Evolutionary conservation across 2,329 filamentous ascomycete species (phyloP), one percentile per base, ranked within the genome.

Genomic region (Orbilia oligospora): DNA sequence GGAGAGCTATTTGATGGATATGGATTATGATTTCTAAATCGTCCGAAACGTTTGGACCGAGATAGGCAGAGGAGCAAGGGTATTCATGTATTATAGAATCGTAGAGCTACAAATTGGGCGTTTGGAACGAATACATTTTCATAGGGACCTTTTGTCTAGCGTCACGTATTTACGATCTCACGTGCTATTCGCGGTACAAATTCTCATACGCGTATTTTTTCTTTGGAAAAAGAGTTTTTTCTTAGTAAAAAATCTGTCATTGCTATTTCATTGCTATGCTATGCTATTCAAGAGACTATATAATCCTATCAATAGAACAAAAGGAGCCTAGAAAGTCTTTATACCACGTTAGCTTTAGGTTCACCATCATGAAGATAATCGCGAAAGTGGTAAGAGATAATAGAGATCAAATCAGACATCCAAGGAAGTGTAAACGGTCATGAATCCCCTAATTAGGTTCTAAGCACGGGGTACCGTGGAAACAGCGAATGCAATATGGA

Each of bases 1-100:
- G 80, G 96, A 99, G 87, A 95, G 94, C 44, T 77, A 24, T 53
- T 38, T 77, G 38, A 77, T 77, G 73, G 73, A 77, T 71, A 63
- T 77, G 67, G 73, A 77, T 71, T 77, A 71, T 38, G 67, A 71
- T 51, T 77, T 77, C 55, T 77, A 64, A 51, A 38, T 9, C 3
- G 8, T 58, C 8, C 16, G 38, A 4, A n/a, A 41, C 12, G 3
- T 12, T 14, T 41, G 12, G 38, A n/a, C 38, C 2, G 12, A 10
- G 38, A n/a, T 3, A 14, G 9, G 48, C 20, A 30, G 10, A 1
- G 2, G 2, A 41, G 44, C 3, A 16, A 9, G 24, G 16, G 20
- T 14, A 38, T 36, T 49, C 44, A 38, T 58, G 53, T 58, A 38
- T 58, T 38, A 58, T 58, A 58, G 53, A 55, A 55, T 20, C 24